Conservation (phyloP, 2,329 filamentous ascomycete species). For the Xylariaceae sp. region DNA sequence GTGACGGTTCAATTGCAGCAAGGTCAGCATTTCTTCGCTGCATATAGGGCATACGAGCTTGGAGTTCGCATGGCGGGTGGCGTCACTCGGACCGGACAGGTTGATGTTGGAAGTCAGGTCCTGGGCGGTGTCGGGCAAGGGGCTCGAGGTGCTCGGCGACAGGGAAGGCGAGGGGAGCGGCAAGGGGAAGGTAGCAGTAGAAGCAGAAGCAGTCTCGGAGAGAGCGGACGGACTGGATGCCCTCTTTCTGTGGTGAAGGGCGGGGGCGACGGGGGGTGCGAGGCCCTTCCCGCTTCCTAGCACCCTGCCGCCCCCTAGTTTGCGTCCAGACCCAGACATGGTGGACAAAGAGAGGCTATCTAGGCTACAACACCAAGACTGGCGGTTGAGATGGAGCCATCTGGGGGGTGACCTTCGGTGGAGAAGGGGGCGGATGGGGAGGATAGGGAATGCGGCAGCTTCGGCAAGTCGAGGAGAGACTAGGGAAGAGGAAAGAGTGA, state of each 20-base stretch:
- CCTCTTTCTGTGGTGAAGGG: conserved; percentile 36
- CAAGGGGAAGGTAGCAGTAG: conserved; percentile 41
- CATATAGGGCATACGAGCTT: conserved; percentile 94
- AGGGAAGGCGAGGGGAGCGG: conserved; percentile 67
- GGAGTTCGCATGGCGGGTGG: conserved; percentile 54
- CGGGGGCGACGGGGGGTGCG: conserved; percentile 52
- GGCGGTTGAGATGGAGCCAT: conserved; percentile 12
- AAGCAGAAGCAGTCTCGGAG: conserved; percentile 50
- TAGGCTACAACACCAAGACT: conserved; percentile 6
- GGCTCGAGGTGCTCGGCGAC: conserved; percentile 41
- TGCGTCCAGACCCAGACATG: conserved; percentile 81
- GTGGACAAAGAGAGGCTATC: conserved; percentile 14
- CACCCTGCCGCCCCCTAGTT: conserved; percentile 87
- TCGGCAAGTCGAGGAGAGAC: too few relatives aligned
- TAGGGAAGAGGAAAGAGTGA: not conserved
- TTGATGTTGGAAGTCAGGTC: conserved; percentile 80
- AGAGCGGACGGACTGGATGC: conserved; percentile 47
- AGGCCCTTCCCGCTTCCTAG: conserved; percentile 81
- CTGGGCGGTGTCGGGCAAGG: conserved; percentile 64
- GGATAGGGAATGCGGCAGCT: not conserved
- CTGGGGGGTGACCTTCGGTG: not conserved
- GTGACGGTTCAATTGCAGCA: conserved; percentile 82
- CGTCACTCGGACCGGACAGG: conserved; percentile 50
- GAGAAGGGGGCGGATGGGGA: not conserved
- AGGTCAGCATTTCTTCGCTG: conserved; percentile 93